Evolutionary conservation across 2,329 filamentous ascomycete species (phyloP).

Genomic region (Neonectria coccinea): DNA sequence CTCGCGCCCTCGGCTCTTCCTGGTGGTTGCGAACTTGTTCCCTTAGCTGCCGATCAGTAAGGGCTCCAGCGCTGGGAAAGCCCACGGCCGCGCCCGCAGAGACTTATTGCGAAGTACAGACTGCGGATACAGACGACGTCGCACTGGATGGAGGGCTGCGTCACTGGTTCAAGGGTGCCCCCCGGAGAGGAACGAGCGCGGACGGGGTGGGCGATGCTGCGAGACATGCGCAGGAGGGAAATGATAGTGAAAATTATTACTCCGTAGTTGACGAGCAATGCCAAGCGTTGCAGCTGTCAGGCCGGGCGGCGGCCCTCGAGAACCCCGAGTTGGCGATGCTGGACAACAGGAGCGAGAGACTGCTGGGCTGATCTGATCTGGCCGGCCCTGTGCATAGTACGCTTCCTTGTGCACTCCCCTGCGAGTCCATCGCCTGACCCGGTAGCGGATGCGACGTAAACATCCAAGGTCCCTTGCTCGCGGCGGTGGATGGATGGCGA

Average conservation of each 20-base stretch:
- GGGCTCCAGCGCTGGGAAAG: not conserved
- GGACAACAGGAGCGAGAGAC: no score
- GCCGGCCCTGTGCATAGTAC: not conserved
- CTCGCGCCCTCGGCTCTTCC: not conserved
- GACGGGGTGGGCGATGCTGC: conserved; percentile 32
- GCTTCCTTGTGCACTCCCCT: not conserved
- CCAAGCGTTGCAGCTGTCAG: not conserved
- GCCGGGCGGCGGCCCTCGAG: not conserved
- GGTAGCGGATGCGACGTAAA: conserved; percentile 26
- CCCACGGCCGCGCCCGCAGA: conserved; percentile 23
- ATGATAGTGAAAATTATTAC: no score
- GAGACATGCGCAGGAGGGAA: conserved; percentile 36
- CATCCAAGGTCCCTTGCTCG: conserved; percentile 12
- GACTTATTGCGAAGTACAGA: no score
- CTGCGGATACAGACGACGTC: not conserved
- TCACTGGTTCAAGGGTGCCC: conserved; percentile 20
- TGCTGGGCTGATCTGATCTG: conserved; percentile 11
- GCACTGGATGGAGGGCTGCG: conserved; percentile 12
- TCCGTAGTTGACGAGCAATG: no score
- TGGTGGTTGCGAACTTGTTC: not conserved
- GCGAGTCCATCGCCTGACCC: conserved; percentile 18
- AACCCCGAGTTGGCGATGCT: not conserved
- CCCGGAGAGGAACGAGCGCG: conserved; percentile 26
- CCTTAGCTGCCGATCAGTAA: not conserved
- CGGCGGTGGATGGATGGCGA: not conserved